Percentiles rank a stretch among this genome's conserved stretches.
Evolutionary conservation across 768 basidiomycete species (phyloP).

Genomic region (Russula brevipes): DNA sequence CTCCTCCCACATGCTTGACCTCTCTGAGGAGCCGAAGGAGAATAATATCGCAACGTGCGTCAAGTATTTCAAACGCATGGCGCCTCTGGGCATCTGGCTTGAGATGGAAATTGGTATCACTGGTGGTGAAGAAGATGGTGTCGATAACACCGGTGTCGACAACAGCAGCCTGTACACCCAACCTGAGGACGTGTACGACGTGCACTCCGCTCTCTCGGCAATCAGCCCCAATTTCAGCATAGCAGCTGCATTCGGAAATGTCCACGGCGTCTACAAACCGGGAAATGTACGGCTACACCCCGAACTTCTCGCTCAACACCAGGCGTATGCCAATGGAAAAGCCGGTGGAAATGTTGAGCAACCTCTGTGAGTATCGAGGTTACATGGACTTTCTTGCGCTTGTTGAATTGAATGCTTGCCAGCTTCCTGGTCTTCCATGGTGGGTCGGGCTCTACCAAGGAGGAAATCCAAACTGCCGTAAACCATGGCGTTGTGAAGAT

Average conservation of each 20-base stretch:
- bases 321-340: constrained; percentile 66
- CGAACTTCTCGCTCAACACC: constrained; percentile 88
- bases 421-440: constrained; percentile 99
- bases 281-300: constrained; percentile 95
- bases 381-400: neutral
- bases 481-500: constrained; percentile 94
- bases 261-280: constrained; percentile 99
- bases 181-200: constrained; percentile 92
- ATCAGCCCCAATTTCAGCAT: constrained; percentile 95
- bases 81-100: constrained; percentile 87
- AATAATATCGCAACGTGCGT: constrained; percentile 92
- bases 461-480: constrained; percentile 92
- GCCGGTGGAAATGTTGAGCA: constrained; percentile 56
- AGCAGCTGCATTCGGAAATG: constrained; percentile 97
- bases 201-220: constrained; percentile 74
- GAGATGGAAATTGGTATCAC: constrained; percentile 99
- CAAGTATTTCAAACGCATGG: constrained; percentile 95
- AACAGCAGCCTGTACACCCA: constrained; percentile 95
- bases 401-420: neutral
- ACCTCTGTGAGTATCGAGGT: constrained; percentile 64
- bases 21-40: constrained; percentile 88
- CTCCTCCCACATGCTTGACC: constrained; percentile 98
- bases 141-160: constrained; percentile 95
- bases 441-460: constrained; percentile 94
- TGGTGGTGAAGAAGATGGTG: constrained; percentile 98